These are phyloP conservation scores for Ogataea siamensis DNA, from an alignment of 805 yeast genomes.

Conservation along the genomic window DNA sequence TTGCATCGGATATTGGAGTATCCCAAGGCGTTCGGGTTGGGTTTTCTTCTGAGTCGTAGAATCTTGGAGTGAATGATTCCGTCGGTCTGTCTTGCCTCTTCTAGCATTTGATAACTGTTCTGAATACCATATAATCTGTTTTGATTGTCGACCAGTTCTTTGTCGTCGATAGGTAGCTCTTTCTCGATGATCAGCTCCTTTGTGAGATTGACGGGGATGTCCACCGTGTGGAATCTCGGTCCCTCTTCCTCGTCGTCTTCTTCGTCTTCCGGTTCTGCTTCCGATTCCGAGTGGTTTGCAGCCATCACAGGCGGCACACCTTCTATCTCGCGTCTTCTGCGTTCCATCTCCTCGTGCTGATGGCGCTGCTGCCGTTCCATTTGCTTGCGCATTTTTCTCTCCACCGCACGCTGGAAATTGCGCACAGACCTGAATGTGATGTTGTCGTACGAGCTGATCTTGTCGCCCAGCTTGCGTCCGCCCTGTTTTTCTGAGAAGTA, in stretches of 20 bases:
- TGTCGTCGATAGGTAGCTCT: conserved; percentile 35
- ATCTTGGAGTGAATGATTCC: conserved; percentile 37
- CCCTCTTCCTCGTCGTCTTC: conserved; percentile 14
- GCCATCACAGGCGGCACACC: conserved; percentile 4
- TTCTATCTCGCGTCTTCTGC: conserved; percentile 12
- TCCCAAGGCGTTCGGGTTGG: conserved; percentile 49
- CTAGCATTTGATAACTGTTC: conserved; percentile 26
- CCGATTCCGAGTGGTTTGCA: conserved; percentile 5
- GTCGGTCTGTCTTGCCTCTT: conserved; percentile 27
- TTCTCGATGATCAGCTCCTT: conserved; percentile 32
- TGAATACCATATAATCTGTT: conserved; percentile 26
- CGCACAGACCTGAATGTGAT: conserved; percentile 23
- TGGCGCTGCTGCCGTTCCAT: conserved; percentile 18
- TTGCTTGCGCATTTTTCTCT: conserved; percentile 18
- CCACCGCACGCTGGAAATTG: conserved; percentile 33
- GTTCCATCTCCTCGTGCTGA: conserved; percentile 18
- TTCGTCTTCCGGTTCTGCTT: conserved; percentile 13
- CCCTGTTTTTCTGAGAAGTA: conserved; percentile 48
- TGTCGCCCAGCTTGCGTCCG: conserved; percentile 25
- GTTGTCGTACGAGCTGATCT: conserved; percentile 14
- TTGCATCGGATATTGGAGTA: conserved; percentile 43
- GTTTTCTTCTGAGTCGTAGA: conserved; percentile 41
- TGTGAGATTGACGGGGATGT: conserved; percentile 20
- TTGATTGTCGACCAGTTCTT: conserved; percentile 37
- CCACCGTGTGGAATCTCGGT: conserved; percentile 20